Evolutionary conservation across 1,139 yeast genomes (phyloP).

Genomic region (Kodamaea sp.): DNA sequence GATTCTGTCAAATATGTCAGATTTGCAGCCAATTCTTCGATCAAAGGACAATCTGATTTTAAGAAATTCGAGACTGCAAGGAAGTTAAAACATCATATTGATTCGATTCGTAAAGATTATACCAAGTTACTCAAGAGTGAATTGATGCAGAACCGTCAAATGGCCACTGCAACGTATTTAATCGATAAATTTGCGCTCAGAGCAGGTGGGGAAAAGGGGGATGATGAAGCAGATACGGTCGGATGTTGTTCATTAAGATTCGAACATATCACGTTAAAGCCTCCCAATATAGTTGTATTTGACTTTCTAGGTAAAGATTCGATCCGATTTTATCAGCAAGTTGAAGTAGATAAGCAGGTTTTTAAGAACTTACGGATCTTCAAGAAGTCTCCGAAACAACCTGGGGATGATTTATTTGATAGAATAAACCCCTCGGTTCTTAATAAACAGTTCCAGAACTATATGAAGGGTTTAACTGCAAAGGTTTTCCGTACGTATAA

Average conservation of each 20-base stretch:
- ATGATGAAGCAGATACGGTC: constrained; percentile 96
- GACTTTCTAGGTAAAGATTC: constrained; percentile 97
- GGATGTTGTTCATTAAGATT: constrained; percentile 93
- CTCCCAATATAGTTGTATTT: constrained; percentile 85
- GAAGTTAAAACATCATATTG: constrained; percentile 70
- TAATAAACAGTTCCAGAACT: constrained; percentile 82
- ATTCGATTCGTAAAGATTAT: constrained; percentile 72
- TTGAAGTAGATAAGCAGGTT: constrained; percentile 83
- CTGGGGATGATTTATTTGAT: constrained; percentile 92
- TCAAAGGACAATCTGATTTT: constrained; percentile 87
- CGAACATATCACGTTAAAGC: constrained; percentile 82
- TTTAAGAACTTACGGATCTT: constrained; percentile 84
- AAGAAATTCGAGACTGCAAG: constrained; percentile 94
- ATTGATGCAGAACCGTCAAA: constrained; percentile 82
- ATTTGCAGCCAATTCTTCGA: constrained; percentile 85
- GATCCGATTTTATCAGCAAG: constrained; percentile 87
- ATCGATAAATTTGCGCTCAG: constrained; percentile 94
- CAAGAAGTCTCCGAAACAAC: constrained; percentile 81
- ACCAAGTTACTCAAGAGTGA: constrained; percentile 64
- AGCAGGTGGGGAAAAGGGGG: constrained; percentile 98
- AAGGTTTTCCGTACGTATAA: constrained; percentile 97
- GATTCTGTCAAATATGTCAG: constrained; percentile 83
- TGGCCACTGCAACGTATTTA: constrained; percentile 90
- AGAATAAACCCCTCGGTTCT: constrained; percentile 78
- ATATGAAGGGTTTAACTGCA: constrained; percentile 93